These are phyloP conservation scores for Gymnopilus junonius DNA, from an alignment of 768 basidiomycete species.

Conservation along the genomic window DNA sequence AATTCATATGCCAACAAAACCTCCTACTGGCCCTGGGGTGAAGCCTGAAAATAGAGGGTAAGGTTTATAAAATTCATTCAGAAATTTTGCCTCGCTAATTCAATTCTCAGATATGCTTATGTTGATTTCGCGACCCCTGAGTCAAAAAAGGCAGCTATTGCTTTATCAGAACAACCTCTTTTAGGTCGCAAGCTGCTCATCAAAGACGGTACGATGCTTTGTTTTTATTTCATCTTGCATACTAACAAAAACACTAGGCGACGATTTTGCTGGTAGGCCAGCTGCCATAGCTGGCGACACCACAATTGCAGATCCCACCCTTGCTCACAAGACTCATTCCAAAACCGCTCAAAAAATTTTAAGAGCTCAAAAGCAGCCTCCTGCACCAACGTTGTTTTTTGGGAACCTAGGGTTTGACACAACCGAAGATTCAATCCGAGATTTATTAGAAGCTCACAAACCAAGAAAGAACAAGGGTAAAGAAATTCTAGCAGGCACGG, in stretches of 20 bases:
- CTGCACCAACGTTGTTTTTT: conserved; percentile 86
- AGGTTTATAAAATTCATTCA: conserved; percentile 33
- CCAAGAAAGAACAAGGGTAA: conserved; percentile 35
- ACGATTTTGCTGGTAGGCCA: conserved; percentile 75
- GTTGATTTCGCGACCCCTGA: conserved; percentile 88
- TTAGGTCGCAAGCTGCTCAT: conserved; percentile 90
- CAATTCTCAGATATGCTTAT: conserved; percentile 81
- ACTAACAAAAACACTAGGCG: conserved; percentile 49
- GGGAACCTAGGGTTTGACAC: conserved; percentile 94
- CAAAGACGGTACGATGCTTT: conserved; percentile 75
- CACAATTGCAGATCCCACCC: conserved; percentile 33
- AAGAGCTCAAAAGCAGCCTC: conserved; percentile 76
- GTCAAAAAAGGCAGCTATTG: conserved; percentile 74
- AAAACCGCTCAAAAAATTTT: conserved; percentile 83
- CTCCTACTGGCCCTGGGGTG: conserved; percentile 46
- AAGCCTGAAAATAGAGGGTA: conserved; percentile 81
- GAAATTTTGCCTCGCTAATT: conserved; percentile 4
- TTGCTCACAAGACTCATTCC: conserved; percentile 48
- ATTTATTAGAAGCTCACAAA: conserved; percentile 74
- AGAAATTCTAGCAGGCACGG: conserved; percentile 22
- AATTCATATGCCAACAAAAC: conserved; percentile 86
- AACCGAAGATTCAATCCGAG: conserved; percentile 74
- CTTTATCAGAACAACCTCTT: conserved; percentile 78
- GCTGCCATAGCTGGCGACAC: conserved; percentile 42
- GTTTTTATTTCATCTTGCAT: neutral